Percentiles rank a stretch among this genome's conserved stretches.
Conservation (phyloP, 768 basidiomycete species). For the Termitomyces titanicus region DNA sequence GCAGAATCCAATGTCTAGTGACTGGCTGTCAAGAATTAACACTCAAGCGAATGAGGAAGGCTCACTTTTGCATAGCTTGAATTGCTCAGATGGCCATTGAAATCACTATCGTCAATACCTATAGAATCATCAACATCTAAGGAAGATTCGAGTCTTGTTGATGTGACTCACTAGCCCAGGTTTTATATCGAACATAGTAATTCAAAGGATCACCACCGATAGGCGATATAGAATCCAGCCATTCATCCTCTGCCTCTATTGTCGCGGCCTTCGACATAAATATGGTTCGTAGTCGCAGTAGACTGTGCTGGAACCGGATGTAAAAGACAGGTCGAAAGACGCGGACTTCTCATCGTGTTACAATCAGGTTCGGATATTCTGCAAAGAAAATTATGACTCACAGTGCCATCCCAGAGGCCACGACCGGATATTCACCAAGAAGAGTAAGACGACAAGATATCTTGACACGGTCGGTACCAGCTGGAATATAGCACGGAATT, state of each 20-base stretch:
- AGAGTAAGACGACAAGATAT: constrained; percentile 39
- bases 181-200: constrained; percentile 32
- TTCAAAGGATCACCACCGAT: constrained; percentile 59
- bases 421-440: constrained; percentile 59
- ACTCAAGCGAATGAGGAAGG: background rate
- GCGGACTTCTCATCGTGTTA: constrained; percentile 34
- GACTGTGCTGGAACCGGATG: constrained; percentile 28
- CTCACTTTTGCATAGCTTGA: constrained; percentile 74
- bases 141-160: background rate
- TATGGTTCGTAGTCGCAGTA: constrained; percentile 30
- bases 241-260: constrained; percentile 33
- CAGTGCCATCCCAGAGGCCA: constrained; percentile 69
- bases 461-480: constrained; percentile 30
- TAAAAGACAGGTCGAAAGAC: constrained; percentile 47
- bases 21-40: background rate
- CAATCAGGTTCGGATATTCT: background rate
- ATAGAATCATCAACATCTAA: background rate
- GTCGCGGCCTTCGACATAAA: constrained; percentile 33
- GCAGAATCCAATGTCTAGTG: constrained; percentile 40
- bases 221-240: constrained; percentile 46
- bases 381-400: constrained; percentile 30
- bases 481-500: no score
- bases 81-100: constrained; percentile 74
- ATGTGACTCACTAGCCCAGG: constrained; percentile 56
- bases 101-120: constrained; percentile 74